These are phyloP conservation scores for Baudoinia panamericana DNA, from an alignment of 495 filamentous ascomycete genomes.

Conservation along the genomic window DNA sequence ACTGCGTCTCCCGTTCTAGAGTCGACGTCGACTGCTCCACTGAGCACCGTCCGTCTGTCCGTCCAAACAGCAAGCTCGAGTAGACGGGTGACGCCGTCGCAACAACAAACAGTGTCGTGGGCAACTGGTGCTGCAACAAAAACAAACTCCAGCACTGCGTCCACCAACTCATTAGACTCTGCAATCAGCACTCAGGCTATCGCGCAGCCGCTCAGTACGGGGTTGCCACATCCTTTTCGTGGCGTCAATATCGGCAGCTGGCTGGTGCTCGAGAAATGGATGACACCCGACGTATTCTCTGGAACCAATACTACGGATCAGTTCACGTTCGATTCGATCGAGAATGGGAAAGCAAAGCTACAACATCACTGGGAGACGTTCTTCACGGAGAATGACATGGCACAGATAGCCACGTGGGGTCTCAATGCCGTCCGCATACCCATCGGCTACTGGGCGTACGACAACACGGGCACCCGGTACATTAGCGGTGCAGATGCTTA, in stretches of 20 bases:
- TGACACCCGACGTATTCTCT: conserved; percentile 26
- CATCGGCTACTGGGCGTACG: conserved; percentile 34
- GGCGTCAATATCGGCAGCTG: conserved; percentile 28
- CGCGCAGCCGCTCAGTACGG: too few species aligned
- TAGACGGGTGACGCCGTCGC: too few species aligned
- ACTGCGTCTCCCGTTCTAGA: too few species aligned
- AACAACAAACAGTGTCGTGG: too few species aligned
- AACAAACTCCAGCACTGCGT: too few species aligned
- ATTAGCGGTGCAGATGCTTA: conserved; percentile 28
- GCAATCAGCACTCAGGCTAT: too few species aligned
- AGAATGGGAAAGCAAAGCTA: conserved; percentile 17
- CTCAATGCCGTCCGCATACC: conserved; percentile 35
- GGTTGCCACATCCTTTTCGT: too few species aligned
- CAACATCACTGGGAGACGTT: conserved; percentile 29
- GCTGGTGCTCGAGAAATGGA: conserved; percentile 32
- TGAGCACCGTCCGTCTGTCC: too few species aligned
- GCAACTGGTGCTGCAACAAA: too few species aligned
- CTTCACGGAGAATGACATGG: conserved; percentile 30
- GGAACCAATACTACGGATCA: conserved; percentile 25
- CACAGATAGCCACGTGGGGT: conserved; percentile 26
- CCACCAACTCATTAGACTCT: too few species aligned
- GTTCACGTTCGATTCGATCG: conserved; percentile 27
- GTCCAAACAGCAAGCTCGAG: too few species aligned
- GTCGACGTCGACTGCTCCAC: too few species aligned
- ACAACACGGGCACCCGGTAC: conserved; percentile 28